Evolutionary conservation across 2,329 filamentous ascomycete species (phyloP).

Genomic region (Geosmithia flava): DNA sequence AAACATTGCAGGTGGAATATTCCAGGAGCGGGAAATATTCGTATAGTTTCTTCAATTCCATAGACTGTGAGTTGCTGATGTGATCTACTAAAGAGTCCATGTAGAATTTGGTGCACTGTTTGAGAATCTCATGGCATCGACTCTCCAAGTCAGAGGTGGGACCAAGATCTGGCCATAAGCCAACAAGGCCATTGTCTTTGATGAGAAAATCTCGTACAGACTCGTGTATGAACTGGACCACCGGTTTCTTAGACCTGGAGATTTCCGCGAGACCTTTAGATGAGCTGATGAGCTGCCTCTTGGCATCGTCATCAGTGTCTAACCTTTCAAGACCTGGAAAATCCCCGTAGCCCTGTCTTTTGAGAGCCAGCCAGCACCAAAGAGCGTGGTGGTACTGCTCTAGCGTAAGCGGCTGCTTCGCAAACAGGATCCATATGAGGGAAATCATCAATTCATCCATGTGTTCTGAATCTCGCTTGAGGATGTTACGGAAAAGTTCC

Average conservation of each 20-base stretch:
- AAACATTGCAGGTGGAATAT: constrained; percentile 14
- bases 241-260: constrained; percentile 13
- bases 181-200: constrained; percentile 15
- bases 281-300: constrained; percentile 16
- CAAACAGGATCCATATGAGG: constrained; percentile 39
- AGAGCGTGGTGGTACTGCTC: constrained; percentile 26
- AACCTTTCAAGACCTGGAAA: constrained; percentile 9
- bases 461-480: constrained; percentile 30
- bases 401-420: constrained; percentile 25
- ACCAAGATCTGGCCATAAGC: constrained; percentile 18
- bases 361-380: constrained; percentile 1
- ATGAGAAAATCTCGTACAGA: constrained; percentile 35
- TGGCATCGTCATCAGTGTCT: background rate
- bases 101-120: constrained; percentile 27
- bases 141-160: constrained; percentile 9
- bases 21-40: constrained; percentile 28
- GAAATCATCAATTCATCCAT: constrained; percentile 27
- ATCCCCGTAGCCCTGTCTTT: background rate
- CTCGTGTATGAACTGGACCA: constrained; percentile 41
- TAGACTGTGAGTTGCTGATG: background rate
- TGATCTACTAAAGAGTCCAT: constrained; percentile 8
- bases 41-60: background rate
- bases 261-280: constrained; percentile 40
- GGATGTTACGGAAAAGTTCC: constrained; percentile 34
- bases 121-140: constrained; percentile 27